Evolutionary conservation across 1,284 basidiomycete species (phyloP), one percentile per base, ranked within the genome.

Genomic region (Malassezia vespertilionis): DNA sequence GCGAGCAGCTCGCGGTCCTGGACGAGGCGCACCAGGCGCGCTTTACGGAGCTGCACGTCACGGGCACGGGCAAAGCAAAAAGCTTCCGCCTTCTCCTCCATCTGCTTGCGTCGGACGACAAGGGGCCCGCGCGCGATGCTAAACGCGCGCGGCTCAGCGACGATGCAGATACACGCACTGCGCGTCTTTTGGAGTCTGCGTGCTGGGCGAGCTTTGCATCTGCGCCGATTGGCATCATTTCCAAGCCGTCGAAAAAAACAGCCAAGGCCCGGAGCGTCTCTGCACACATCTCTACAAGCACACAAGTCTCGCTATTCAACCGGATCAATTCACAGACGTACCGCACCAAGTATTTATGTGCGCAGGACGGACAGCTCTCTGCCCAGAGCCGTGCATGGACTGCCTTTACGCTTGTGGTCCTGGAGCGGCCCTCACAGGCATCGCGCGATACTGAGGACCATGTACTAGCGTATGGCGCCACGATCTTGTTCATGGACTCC

Each of bases 291-390:
- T 79, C 87, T 45, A 82, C 82, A 21, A 83, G 84, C 32, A 85
- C 86, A 17, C 82, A 86, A n/a, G 85, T 96, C 40, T 87, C 86
- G 46, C 78, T 96, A 40, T 91, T 89, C 78, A 90, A 90, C 71
- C 84, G 89, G 63, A 87, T 96, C 76, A 90, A 95, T 73, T 86
- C 85, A 11, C 89, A 96, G 74, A 91, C 88, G 20, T 88, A 91
- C 52, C 82, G 89, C 58, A 95, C 89, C 42, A 93, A 93, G 75
- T 95, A 90, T 72, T 86, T 93, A 82, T 84, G 83, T 46, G 83
- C 87, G 67, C 84, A 89, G 62, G 46, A 45, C 5, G 80, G 79
- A 57, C 80, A 84, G 71, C 76, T 89, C 41, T 84, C 82, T 70
- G 86, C 86, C 18, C 86, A 84, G 72, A 86, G 85, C 70, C 76